Conservation (phyloP, 2,329 filamentous ascomycete genomes). For the Neofusicoccum cordaticola region DNA sequence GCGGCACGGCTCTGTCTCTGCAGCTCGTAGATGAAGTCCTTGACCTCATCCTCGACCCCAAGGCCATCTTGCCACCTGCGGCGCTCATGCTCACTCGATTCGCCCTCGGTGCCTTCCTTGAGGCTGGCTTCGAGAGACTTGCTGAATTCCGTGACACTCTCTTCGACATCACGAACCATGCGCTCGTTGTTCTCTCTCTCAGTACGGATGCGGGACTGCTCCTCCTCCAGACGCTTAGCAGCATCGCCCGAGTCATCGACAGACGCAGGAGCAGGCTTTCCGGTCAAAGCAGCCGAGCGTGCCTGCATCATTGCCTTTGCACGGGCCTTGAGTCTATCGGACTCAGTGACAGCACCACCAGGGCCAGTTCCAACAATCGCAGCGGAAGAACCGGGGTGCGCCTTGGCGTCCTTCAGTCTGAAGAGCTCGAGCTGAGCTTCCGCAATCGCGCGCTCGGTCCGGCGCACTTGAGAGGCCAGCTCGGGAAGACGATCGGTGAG, state of each 20-base stretch:
- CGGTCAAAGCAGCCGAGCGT: slow-evolving; percentile 85
- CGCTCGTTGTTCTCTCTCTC: slow-evolving; percentile 93
- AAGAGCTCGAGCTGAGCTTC: slow-evolving; percentile 91
- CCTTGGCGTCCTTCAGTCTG: slow-evolving; percentile 88
- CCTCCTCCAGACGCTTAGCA: slow-evolving; percentile 82
- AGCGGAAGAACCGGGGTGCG: slow-evolving; percentile 75
- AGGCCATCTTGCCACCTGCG: slow-evolving; percentile 94
- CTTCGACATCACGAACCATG: slow-evolving; percentile 96
- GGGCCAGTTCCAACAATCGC: slow-evolving; percentile 89
- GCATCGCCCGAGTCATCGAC: slow-evolving; percentile 72
- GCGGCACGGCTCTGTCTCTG: slow-evolving; percentile 80
- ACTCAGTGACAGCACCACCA: slow-evolving; percentile 85
- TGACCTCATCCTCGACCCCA: slow-evolving; percentile 93
- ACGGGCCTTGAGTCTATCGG: slow-evolving; percentile 88
- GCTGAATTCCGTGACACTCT: slow-evolving; percentile 87
- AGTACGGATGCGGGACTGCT: slow-evolving; percentile 73
- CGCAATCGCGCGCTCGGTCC: slow-evolving; percentile 86
- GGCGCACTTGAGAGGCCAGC: slow-evolving; percentile 85
- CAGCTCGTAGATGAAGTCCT: slow-evolving; percentile 96
- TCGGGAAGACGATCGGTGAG: slow-evolving; percentile 88
- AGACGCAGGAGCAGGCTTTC: slow-evolving; percentile 69
- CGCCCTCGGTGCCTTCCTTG: slow-evolving; percentile 74
- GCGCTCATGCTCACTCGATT: slow-evolving; percentile 81
- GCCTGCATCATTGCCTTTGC: slow-evolving; percentile 99
- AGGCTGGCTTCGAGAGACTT: slow-evolving; percentile 81